Base-by-base conservation (phyloP, 2,329 filamentous ascomycete species). In the Curvularia eragrostidis region DNA sequence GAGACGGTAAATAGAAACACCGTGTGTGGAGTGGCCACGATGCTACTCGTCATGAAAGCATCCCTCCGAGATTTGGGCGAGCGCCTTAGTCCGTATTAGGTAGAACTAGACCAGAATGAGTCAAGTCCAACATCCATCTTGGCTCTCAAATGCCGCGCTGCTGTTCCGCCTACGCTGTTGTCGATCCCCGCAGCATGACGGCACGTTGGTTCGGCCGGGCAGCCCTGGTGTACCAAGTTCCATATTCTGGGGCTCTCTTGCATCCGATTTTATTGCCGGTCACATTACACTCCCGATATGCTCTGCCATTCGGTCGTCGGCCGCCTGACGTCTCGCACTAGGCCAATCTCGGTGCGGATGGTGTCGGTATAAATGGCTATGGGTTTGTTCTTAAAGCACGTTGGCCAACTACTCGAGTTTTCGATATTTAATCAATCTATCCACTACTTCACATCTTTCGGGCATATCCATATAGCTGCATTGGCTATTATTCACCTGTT, bases 251-350 rank as follows among this genome's bases (percentile, higher is more conserved):
- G 54, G 48, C 49, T 51, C 19, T 49, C 30, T 59, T 59, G 58
- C 61, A 70, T 43, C 67, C 67, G 67, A 70, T 47, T 59, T 59
- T 63, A 60, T 64, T 70, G 67, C 67, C 67, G 67, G 59, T 53
- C 34, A 44, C 48, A 19, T 46, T 28, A 57, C 52, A 66, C 44
- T 69, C 64, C 67, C 67, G 68, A 65, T 43, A 49, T 62, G 54
- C 57, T 54, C 48, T 70, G 68, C 66, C 68, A 69, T 70, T 58
- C 21, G 13, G 41, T 26, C 49, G 21, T 21, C 21, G 23, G 44
- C 48, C 19, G 19, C 28, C 54, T 64, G 55, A 52, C 52, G 38
- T 56, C 54, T 53, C 48, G 46, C 63, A 58, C 61, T 68, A 68
- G 52, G 48, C 51, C 54, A 34, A 52, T 48, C 43, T 49, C 44